Base-by-base conservation (phyloP, 1,284 basidiomycete species). In the Fomitopsis pinicola region DNA sequence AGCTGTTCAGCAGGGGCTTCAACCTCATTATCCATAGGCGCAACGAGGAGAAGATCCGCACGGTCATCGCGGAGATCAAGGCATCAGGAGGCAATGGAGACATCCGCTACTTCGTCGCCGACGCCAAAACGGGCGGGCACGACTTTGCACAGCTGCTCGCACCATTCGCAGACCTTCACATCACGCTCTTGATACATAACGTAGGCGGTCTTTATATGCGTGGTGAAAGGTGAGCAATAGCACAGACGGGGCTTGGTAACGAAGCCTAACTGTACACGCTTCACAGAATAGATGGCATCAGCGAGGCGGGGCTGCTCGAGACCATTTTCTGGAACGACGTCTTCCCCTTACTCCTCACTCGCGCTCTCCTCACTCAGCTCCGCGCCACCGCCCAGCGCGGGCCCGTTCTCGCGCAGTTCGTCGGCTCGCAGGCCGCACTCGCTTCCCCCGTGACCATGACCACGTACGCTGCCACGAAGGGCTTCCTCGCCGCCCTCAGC, bases 21-120 rank as follows among this genome's bases (percentile, higher is more conserved):
- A 73, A 71, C 54, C 59, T 74, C 42, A 66, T 74, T 59, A 52
- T 74, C 19, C 72, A 74, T 50, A 71, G 71, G 15, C 63, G 72
- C 9, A 72, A 69, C 53, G 68, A 68, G 60, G 61, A 65, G 58
- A 73, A 73, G 63, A 61, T 72, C 63, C 55, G 60, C 53, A 62
- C 59, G 50, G 70, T 69, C 45, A 60, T 63, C 8, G 64, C 64
- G 10, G 67, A 70, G 58, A 61, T 73, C 8, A 63, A 62, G 46
- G 62, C 58, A n/a, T 57, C 35, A 3, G 19, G 57, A 15, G n/a
- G 57, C 19, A 36, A 26, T 36, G 45, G 61, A 33, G 65, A 69
- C 54, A 65, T 73, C n/a, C 66, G 60, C 38, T 66, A 68, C 60
- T 70, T 72, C 65, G 33, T 73, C 17, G 72, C 69, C 14, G 68